Conservation (phyloP, 768 basidiomycete species). For the Macrocybe gigantea region DNA sequence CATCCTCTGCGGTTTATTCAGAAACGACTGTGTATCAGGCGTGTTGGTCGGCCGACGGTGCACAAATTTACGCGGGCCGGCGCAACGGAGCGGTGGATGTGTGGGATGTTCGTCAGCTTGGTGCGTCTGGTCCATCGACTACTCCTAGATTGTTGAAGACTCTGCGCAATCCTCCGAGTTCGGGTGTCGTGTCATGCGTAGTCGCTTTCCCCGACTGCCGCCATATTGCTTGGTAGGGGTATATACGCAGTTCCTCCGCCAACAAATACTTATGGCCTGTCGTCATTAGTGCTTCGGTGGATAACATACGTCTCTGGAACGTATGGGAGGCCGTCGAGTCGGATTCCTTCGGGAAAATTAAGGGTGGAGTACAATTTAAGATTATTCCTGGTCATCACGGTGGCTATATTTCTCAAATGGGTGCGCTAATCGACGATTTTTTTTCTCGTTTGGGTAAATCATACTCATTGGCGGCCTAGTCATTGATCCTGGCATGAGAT, state of each 20-base stretch:
- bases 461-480: constrained; percentile 39
- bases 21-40: constrained; percentile 45
- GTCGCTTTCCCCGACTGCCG: constrained; percentile 88
- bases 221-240: constrained; percentile 81
- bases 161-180: constrained; percentile 80
- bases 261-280: constrained; percentile 4
- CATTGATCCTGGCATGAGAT: constrained; percentile 77
- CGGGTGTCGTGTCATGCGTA: constrained; percentile 89
- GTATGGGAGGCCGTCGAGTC: constrained; percentile 69
- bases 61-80: constrained; percentile 85
- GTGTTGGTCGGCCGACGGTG: constrained; percentile 88
- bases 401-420: constrained; percentile 87
- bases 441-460: constrained; percentile 8
- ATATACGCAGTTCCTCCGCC: constrained; percentile 4
- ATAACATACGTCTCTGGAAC: constrained; percentile 94
- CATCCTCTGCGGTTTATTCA: not conserved
- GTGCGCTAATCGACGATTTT: constrained; percentile 42
- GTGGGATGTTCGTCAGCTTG: constrained; percentile 88
- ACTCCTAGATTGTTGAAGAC: constrained; percentile 80
- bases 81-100: constrained; percentile 88
- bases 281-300: constrained; percentile 70
- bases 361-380: constrained; percentile 81
- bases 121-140: constrained; percentile 49
- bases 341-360: constrained; percentile 56
- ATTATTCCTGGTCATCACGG: constrained; percentile 96